These are phyloP conservation scores for Lepraria neglecta DNA, from an alignment of 495 filamentous ascomycete species.

Conservation along the genomic window DNA sequence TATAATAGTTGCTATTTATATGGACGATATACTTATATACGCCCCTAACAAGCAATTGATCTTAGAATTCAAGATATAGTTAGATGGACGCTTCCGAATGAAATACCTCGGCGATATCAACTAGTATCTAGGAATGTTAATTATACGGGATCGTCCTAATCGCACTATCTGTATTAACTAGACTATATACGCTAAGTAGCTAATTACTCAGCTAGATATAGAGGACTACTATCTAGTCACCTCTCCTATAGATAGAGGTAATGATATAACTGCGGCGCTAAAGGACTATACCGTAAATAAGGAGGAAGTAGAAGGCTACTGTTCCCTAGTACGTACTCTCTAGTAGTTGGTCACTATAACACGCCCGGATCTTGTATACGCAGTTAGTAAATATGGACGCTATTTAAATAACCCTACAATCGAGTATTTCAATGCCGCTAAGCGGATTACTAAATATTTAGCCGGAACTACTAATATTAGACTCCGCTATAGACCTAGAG, in stretches of 20 bases:
- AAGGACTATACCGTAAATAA: too few relatives aligned
- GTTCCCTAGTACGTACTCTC: too few relatives aligned
- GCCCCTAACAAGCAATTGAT: background rate
- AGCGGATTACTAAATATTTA: background rate
- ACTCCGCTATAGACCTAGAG: too few relatives aligned
- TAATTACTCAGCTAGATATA: background rate
- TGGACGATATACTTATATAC: too few relatives aligned
- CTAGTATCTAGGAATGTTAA: background rate
- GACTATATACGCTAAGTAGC: background rate
- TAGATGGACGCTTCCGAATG: background rate
- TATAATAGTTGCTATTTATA: too few relatives aligned
- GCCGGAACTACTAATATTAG: background rate
- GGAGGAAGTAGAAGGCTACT: too few relatives aligned
- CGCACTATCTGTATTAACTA: background rate
- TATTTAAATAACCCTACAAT: background rate
- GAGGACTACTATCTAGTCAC: background rate
- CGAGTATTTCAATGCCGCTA: background rate
- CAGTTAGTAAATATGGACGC: too few relatives aligned
- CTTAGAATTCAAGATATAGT: background rate
- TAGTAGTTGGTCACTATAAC: too few relatives aligned
- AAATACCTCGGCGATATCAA: background rate
- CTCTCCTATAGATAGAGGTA: too few relatives aligned
- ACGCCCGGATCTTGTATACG: too few relatives aligned
- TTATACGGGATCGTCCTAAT: background rate
- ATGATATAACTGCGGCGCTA: too few relatives aligned